Base-by-base conservation (phyloP, 768 basidiomycete genomes). In the Dentipellis fragilis region DNA sequence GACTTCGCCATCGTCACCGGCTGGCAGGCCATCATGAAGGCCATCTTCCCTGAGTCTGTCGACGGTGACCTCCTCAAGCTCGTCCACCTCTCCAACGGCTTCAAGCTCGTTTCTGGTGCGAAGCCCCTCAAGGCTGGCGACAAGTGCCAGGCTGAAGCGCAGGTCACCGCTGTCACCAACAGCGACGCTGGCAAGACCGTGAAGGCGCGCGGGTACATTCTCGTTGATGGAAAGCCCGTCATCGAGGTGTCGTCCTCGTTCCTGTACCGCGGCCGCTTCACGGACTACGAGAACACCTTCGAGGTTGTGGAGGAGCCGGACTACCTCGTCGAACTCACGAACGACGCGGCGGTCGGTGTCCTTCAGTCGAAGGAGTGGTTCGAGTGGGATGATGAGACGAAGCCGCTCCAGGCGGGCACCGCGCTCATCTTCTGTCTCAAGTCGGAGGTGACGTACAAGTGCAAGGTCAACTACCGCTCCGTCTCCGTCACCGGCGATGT, bases 11-110 rank as follows among this genome's bases (percentile, higher is more conserved):
- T 99, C 65, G 95, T 98, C 51, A 86, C 93, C 40, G 94, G 95
- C 48, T 99, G 96, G 96, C 85, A 95, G 93, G 89, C 94, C n/a
- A 98, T 99, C 71, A 99, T 98, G 88, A 92, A 89, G 69, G 84
- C 93, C 1, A 95, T 98, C 71, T 99, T 99, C 83, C 96, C 96
- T 6, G 67, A 77, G 11, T 71, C 81, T 10, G 91, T 99, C 66
- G 90, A 98, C 60, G 96, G 95, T 1, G 95, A 99, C 69, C 73
- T 98, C 14, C 76, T 98, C 63, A 94, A 93, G 70, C 85, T 98
- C 36, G 95, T 98, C 48, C 96, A 99, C 67, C 81, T 99, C 14
- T 93, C 93, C 8, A 99, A 99, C 67, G 93, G 93, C 46, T 99
- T 99, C 85, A 84, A 84, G 54, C 80, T 93, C 68, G 73, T 95